phyloP scores from a whole-genome alignment of 441 rosid species.

The Croton laevigatus region DNA sequence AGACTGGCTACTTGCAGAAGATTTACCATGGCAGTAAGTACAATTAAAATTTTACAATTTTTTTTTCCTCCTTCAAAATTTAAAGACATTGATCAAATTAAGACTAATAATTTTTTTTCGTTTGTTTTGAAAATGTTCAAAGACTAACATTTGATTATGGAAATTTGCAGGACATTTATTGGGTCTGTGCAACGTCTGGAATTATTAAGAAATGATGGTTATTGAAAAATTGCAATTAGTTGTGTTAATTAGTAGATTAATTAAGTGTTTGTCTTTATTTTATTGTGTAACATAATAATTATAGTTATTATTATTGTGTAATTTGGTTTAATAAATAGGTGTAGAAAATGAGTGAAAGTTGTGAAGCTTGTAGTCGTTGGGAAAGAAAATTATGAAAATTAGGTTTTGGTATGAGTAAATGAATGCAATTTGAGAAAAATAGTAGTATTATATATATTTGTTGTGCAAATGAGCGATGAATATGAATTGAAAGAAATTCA shows the following conservation, averaged over 20 bases:
- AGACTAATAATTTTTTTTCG: too few relatives aligned
- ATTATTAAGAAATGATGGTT: conserved; percentile 25
- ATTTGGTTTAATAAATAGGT: conserved; percentile 1
- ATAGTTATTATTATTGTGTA: too few relatives aligned
- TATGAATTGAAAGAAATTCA: too few relatives aligned
- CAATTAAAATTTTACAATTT: background rate
- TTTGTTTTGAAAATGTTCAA: too few relatives aligned
- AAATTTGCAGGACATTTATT: conserved; percentile 37
- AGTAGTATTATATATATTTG: too few relatives aligned
- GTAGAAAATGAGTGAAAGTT: conserved; percentile 2
- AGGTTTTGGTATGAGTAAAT: too few relatives aligned
- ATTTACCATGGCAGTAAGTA: conserved; percentile 58
- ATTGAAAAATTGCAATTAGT: conserved; percentile 4
- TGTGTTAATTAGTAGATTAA: too few relatives aligned
- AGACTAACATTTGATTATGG: background rate
- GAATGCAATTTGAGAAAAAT: too few relatives aligned
- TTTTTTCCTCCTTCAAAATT: background rate
- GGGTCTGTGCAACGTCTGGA: conserved; percentile 41
- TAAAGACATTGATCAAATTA: background rate
- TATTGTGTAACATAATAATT: background rate
- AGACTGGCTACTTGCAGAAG: conserved; percentile 49
- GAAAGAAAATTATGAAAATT: background rate
- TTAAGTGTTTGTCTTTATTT: background rate
- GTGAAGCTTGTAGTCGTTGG: background rate
- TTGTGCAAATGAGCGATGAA: too few relatives aligned